Conservation (phyloP, 2,329 filamentous ascomycete genomes). For the Pseudogymnoascus sp. region DNA sequence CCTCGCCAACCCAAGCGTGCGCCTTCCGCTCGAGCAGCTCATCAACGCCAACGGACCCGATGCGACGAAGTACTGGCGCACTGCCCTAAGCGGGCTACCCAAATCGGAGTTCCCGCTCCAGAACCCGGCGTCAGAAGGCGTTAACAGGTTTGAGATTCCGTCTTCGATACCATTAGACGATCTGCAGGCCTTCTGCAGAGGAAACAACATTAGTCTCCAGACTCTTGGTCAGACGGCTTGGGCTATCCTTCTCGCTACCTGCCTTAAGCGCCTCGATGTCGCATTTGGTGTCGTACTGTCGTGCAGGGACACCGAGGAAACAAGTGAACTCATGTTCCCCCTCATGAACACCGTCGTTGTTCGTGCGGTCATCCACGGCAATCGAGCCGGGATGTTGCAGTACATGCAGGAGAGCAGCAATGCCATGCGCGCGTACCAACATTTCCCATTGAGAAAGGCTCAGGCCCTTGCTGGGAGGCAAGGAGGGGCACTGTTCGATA, state of each 20-base stretch:
- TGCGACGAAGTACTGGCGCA: slow-evolving; percentile 60
- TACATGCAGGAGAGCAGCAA: slow-evolving; percentile 66
- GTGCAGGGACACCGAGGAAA: slow-evolving; percentile 67
- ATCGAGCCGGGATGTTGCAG: slow-evolving; percentile 51
- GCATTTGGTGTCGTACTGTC: slow-evolving; percentile 77
- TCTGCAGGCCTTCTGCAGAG: slow-evolving; percentile 54
- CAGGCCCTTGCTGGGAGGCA: slow-evolving; percentile 38
- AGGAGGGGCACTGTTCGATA: slow-evolving; percentile 48
- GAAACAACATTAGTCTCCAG: slow-evolving; percentile 63
- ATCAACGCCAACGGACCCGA: slow-evolving; percentile 32
- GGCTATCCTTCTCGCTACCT: slow-evolving; percentile 59
- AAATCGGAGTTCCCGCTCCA: slow-evolving; percentile 33
- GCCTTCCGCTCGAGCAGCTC: slow-evolving; percentile 43
- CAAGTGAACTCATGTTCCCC: slow-evolving; percentile 66
- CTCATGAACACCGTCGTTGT: slow-evolving; percentile 87
- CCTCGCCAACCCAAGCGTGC: slow-evolving; percentile 38
- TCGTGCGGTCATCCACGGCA: slow-evolving; percentile 64
- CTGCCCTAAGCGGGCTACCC: slow-evolving; percentile 49
- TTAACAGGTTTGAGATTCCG: slow-evolving; percentile 37
- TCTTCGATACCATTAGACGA: slow-evolving; percentile 35
- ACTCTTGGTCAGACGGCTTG: slow-evolving; percentile 69
- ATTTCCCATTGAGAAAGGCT: slow-evolving; percentile 67
- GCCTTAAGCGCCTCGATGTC: slow-evolving; percentile 59
- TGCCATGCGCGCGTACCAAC: slow-evolving; percentile 61
- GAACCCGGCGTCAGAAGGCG: not conserved